A percentile compares a stretch with the other conserved stretches of the same genome.
phyloP scores from a whole-genome alignment of 2,329 filamentous ascomycete genomes.

The Epichloe typhina region DNA sequence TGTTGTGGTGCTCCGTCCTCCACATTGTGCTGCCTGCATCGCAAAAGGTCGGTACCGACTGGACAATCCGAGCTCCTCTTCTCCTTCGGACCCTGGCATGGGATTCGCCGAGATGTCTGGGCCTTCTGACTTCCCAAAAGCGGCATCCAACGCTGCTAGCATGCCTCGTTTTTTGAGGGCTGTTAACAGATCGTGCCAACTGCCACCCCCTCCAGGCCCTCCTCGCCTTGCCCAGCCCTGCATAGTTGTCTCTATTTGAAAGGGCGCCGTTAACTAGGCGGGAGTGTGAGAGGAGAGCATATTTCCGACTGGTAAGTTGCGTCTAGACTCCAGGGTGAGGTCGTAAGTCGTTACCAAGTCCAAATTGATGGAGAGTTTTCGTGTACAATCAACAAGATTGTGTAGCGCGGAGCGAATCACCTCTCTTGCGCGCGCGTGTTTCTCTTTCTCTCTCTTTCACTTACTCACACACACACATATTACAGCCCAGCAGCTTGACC shows the following conservation, averaged over 20 bases:
- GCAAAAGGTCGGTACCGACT: slow-evolving; percentile 1
- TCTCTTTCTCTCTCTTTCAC: neutral
- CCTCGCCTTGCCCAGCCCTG: too few species aligned
- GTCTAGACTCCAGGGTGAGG: neutral
- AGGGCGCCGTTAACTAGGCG: neutral
- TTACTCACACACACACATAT: neutral
- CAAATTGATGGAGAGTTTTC: neutral
- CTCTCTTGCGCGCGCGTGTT: neutral
- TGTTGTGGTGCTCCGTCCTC: neutral
- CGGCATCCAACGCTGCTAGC: neutral
- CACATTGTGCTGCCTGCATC: neutral
- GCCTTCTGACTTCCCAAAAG: neutral
- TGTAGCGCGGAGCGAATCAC: neutral
- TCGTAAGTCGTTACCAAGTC: neutral
- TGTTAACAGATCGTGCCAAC: neutral
- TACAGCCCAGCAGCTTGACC: neutral
- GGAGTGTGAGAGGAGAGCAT: neutral
- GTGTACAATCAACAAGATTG: neutral
- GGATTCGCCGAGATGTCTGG: neutral
- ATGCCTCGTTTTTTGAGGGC: neutral
- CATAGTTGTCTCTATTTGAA: neutral
- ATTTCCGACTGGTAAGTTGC: neutral
- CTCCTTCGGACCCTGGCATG: neutral
- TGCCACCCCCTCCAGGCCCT: neutral
- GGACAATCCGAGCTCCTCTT: neutral